Evolutionary conservation across 2,329 filamentous ascomycete genomes (phyloP), one percentile per base, ranked within the genome.

Genomic region (Parastagonospora nodorum): DNA sequence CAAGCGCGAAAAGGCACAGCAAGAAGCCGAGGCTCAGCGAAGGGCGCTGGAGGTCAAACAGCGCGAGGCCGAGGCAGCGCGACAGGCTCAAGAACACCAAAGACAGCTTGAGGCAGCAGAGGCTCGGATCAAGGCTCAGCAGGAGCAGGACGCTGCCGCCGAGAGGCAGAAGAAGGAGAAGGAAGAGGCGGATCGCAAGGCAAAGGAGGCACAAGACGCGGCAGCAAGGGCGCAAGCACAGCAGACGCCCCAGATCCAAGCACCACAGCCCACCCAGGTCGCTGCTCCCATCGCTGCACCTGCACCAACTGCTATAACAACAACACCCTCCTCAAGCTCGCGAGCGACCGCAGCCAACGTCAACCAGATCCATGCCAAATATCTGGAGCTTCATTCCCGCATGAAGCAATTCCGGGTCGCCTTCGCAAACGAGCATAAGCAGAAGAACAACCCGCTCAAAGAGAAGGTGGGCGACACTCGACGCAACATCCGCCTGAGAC

Each of bases 1-100:
- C 56, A 73, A 76, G 36, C 72, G 68, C 42, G 76, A 78, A 16
- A 77, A 74, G 40, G 75, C 77, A 11, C 76, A 77, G 41, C 63
- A 71, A 39, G 71, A 74, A 50, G 68, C 69, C n/a, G 70, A 69
- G 43, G 66, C 68, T 29, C 65, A 69, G 29, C 66, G 64, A 12
- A 65, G 65, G 36, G 52, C 62, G 29, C 53, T 75, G 5, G 74
- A 76, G 51, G 66, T 64, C 30, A 67, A 65, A 40, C 60, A 61
- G 42, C 63, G 71, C 41, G 66, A 72, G 37, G 67, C 71, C 43
- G 68, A 70, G 46, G 62, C 58, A 2, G 61, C 61, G 5, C 64
- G 64, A 29, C 59, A 68, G 44, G 63, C 61, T 19, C 57, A 59
- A 31, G 62, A 69, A 45, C 52, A 67, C 31, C 60, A 69, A 51